Evolutionary conservation across 2,329 filamentous ascomycete genomes (phyloP), one percentile per base, ranked within the genome.

Genomic region (Xylaria sp.): DNA sequence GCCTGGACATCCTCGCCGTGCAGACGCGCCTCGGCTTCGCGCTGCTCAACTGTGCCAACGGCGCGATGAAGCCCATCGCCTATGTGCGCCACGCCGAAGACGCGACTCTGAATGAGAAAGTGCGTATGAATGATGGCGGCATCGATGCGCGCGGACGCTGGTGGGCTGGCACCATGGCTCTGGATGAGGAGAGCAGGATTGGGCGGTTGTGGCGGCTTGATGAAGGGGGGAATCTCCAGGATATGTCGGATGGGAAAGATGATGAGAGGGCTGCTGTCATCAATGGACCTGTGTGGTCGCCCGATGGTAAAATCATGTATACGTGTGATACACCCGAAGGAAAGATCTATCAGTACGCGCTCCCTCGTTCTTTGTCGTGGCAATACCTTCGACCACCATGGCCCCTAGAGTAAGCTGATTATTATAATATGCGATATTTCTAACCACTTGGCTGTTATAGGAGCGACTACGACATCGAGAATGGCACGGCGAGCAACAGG

Each of bases 131-230:
- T 15, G 74, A 77, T 37, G 73, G 76, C 0, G 72, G 61, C 20
- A 73, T 77, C 44, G 74, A 76, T 12, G 68, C 67, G 1, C 58
- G 63, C 0, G 73, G 74, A 0, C 64, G 74, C 9, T 75, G 73
- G 74, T 77, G 74, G 74, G 73, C 73, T 13, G 70, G 69, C 12
- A 71, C 73, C 5, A 76, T 76, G 73, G 75, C 73, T 18, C 58
- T 72, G 18, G 71, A 76, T 25, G 73, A 76, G 51, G 41, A 46
- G 41, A 46, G 41, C 41, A 46, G 13, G 6, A 46, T 46, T 46
- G 41, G 41, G 6, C 41, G 41, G 18, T 18, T 46, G 0, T 46
- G 41, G 41, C 3, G 41, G 15, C 41, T 46, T n/a, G 15, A 46
- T n/a, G 41, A 28, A 28, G 28, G 41, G 18, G 41, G 18, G 18